A percentile compares a stretch with the other conserved stretches of the same genome.
phyloP scores from a whole-genome alignment of 106 monocot species.

The Dioscorea alata region DNA sequence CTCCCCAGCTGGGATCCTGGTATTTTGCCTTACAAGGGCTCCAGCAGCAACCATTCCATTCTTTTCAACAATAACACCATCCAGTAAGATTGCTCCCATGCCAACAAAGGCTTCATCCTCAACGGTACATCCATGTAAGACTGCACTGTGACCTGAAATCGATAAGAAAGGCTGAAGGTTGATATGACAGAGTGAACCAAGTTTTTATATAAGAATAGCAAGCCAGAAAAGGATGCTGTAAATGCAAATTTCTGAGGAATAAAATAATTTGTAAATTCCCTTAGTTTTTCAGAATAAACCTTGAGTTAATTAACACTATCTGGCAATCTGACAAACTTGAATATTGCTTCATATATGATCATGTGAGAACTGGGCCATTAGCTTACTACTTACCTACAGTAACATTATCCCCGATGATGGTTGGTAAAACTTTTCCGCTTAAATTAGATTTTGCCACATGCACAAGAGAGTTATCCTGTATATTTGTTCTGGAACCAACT shows the following conservation, averaged over 20 bases:
- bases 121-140: constrained; percentile 90
- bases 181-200: too few species aligned
- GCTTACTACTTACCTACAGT: constrained; percentile 63
- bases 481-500: constrained; percentile 87
- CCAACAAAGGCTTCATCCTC: constrained; percentile 95
- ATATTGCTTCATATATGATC: too few species aligned
- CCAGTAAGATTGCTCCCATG: constrained; percentile 85
- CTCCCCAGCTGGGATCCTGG: constrained; percentile 84
- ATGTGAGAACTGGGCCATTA: too few species aligned
- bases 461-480: constrained; percentile 93
- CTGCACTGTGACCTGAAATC: constrained; percentile 79
- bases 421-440: constrained; percentile 88
- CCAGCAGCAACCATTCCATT: constrained; percentile 98
- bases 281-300: too few species aligned
- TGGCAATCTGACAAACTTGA: too few species aligned
- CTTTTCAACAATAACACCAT: constrained; percentile 89
- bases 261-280: too few species aligned
- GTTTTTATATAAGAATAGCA: too few species aligned
- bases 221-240: too few species aligned
- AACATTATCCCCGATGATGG: constrained; percentile 95
- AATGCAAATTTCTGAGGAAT: too few species aligned
- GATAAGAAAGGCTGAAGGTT: too few species aligned
- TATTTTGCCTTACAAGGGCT: constrained; percentile 84
- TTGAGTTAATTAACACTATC: too few species aligned
- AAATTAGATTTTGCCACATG: constrained; percentile 93